Evolutionary conservation across 192 early-diverging fungal species (phyloP).

Genomic region (Funneliformis geosporum): DNA sequence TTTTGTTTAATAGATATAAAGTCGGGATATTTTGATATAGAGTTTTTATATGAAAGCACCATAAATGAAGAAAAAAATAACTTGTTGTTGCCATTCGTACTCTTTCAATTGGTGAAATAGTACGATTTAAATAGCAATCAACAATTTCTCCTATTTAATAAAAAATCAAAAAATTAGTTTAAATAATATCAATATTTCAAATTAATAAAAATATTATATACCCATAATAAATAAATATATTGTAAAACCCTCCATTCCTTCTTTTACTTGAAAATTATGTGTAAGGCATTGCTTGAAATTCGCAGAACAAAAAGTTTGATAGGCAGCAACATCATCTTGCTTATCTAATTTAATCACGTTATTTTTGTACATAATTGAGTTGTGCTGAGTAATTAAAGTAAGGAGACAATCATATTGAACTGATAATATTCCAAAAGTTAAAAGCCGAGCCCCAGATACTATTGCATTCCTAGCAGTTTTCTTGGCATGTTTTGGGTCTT

Average conservation of each 20-base stretch:
- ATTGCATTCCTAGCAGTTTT: no score
- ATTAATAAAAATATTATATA: no score
- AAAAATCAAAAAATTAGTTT: background rate
- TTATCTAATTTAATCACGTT: background rate
- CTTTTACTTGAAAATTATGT: background rate
- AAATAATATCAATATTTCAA: no score
- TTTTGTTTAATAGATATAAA: background rate
- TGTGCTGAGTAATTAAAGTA: background rate
- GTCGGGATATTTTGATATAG: background rate
- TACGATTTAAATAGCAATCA: background rate
- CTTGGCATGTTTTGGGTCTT: no score
- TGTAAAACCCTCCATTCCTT: background rate
- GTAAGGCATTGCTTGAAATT: background rate
- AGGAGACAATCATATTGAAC: no score
- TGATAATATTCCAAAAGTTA: no score
- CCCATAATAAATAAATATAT: background rate
- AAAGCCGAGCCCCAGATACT: no score
- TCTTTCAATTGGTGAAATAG: background rate
- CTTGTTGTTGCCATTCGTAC: conserved; percentile 44
- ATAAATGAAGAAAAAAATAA: conserved; percentile 26
- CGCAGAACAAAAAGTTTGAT: background rate
- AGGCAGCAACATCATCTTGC: background rate
- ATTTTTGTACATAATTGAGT: background rate
- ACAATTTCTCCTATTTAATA: background rate
- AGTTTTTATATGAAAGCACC: background rate